Evolutionary conservation across 352 stramenopile species (phyloP), one percentile per base, ranked within the genome.

Genomic region (Saprolegnia diclina): DNA sequence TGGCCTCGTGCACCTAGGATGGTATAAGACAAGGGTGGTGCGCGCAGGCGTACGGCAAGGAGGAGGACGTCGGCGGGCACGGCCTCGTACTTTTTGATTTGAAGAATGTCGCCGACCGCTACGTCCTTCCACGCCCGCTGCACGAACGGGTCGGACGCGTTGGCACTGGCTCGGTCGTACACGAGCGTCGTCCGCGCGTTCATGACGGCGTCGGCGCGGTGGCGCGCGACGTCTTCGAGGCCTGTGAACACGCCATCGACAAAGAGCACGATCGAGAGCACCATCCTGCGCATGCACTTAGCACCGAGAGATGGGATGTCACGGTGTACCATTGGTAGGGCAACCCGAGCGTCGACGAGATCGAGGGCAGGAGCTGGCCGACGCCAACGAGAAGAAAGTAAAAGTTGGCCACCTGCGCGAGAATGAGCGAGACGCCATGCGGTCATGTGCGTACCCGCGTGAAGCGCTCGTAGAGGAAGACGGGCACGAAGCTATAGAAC

Each of bases 381-480:
- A 89, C 79, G 46, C 89, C 85, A 61, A 97, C 86, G 10, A 96
- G 71, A 53, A 97, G 56, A 65, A 96, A 96, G 79, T 96, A 97
- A 71, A 92, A 95, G 63, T 94, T 95, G 46, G 88, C 87, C 5
- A 87, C 78, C 72, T 78, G 0, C 3, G 63, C 56, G n/a, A n/a
- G n/a, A n/a, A n/a, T n/a, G n/a, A n/a, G n/a, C n/a, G n/a, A n/a
- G n/a, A n/a, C n/a, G n/a, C n/a, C n/a, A n/a, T n/a, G n/a, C n/a
- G n/a, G n/a, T n/a, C n/a, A n/a, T n/a, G n/a, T 40, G 21, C 26
- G 24, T 40, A 83, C 78, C 66, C 92, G 86, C n/a, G 82, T 90
- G 48, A 95, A 82, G 32, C 85, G 76, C 0, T 83, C 83, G 73
- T 91, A 94, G 74, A 92, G 87, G 71, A 94, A 93, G 14, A 82